These are phyloP conservation scores for Naganishia sp. DNA, from an alignment of 1,284 basidiomycete species.

Conservation along the genomic window DNA sequence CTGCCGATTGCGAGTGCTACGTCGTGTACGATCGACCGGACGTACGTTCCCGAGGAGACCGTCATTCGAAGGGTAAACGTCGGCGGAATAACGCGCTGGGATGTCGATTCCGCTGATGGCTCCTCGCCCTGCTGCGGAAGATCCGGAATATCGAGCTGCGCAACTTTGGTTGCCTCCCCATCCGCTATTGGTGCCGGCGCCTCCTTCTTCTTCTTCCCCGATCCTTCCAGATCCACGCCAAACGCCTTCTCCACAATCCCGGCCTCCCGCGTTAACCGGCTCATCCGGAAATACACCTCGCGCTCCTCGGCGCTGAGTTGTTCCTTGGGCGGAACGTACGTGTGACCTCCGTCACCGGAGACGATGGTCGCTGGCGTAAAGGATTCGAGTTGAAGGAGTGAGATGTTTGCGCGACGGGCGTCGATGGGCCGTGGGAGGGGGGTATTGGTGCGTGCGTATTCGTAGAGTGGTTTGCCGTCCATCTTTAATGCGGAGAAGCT, in stretches of 20 bases:
- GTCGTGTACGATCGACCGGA: slow-evolving; percentile 88
- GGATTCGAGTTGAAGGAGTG: slow-evolving; percentile 61
- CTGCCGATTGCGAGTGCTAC: slow-evolving; percentile 77
- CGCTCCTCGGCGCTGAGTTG: slow-evolving; percentile 69
- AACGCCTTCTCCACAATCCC: slow-evolving; percentile 30
- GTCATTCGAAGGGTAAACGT: slow-evolving; percentile 88
- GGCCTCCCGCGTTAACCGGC: slow-evolving; percentile 51
- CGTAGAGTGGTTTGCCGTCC: slow-evolving; percentile 94
- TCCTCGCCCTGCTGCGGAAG: slow-evolving; percentile 32
- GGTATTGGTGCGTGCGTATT: slow-evolving; percentile 88
- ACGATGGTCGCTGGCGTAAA: slow-evolving; percentile 50
- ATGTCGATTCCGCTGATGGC: slow-evolving; percentile 53
- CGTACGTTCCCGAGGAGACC: slow-evolving; percentile 95
- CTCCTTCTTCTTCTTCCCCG: slow-evolving; percentile 36
- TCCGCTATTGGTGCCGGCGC: slow-evolving; percentile 52
- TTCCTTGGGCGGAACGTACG: slow-evolving; percentile 73
- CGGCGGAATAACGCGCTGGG: slow-evolving; percentile 58
- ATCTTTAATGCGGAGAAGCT: slow-evolving; percentile 98
- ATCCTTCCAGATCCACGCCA: slow-evolving; percentile 37
- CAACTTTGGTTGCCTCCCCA: neutral
- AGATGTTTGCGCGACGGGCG: slow-evolving; percentile 76
- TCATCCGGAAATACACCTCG: slow-evolving; percentile 66
- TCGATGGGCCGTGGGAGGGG: slow-evolving; percentile 93
- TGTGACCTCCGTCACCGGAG: slow-evolving; percentile 52
- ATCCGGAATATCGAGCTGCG: slow-evolving; percentile 10